Base-by-base conservation (phyloP, 208 protist species). In the Blastocrithidia nonstop region DNA sequence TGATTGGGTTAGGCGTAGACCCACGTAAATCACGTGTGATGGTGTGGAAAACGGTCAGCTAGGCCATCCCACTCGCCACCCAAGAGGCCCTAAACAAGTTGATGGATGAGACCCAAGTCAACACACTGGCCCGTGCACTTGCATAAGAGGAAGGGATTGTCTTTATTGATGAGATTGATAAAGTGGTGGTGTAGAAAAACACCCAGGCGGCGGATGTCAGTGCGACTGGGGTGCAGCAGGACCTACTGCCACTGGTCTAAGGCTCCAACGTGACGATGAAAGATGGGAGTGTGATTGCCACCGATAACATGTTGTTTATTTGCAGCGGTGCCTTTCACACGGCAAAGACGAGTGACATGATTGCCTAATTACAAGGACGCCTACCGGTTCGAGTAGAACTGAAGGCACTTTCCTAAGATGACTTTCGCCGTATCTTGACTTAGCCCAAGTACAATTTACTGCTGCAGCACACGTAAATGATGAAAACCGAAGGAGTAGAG, bases 141-240 rank as follows among this genome's bases (percentile, higher is more conserved):
- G 67, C 81, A 8, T 89, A 98, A 61, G 64, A 95, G 51, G 87
- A 98, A 46, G 96, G 96, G 25, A 94, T 98, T 35, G 94, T 98
- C 6, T 97, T 98, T 53, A 95, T 98, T 41, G 96, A 98, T 59
- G 96, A 98, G 50, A 98, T 98, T 53, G 96, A 98, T 72, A 98
- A 98, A 72, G 97, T 94, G 11, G 84, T 94, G 8, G 51, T 62
- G 3, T 76, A 91, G 25, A 0, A 23, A 13, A 48, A 49, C 20
- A 68, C 58, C 46, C 48, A 40, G 5, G 72, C 62, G 50, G 68
- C 59, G 15, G 93, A 96, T 57, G 88, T 94, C 13, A 88, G 70
- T 45, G 72, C 76, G 22, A 93, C 94, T 31, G 96, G 96, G 26
- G 96, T 98, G 36, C 96, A 98, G 79, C 87, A 97, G 46, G 96